Percentiles rank a stretch among this genome's conserved stretches.
Conservation (phyloP, 192 early-diverging fungal genomes). For the Phycomyces blakesleeanus region DNA sequence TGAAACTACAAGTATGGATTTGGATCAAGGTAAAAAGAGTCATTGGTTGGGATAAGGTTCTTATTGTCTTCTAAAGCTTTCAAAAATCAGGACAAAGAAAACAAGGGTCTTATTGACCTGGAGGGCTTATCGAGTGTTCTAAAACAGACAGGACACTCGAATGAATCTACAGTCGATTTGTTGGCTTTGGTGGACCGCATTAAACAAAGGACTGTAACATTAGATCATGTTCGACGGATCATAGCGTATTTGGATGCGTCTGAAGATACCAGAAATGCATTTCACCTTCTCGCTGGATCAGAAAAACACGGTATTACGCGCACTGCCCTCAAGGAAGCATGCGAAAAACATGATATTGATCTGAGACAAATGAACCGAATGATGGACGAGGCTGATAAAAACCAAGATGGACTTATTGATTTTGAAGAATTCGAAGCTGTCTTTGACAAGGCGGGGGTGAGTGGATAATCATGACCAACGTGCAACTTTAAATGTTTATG, state of each 20-base stretch:
- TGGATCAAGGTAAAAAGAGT: too few species aligned
- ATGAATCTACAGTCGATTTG: too few species aligned
- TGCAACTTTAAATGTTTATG: background rate
- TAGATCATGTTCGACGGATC: background rate
- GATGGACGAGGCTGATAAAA: slow-evolving; percentile 1
- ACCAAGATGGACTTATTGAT: slow-evolving; percentile 7
- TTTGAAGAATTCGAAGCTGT: slow-evolving; percentile 1
- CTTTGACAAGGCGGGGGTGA: background rate
- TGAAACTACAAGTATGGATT: too few species aligned
- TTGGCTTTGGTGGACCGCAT: too few species aligned
- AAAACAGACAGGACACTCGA: too few species aligned
- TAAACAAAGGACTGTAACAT: too few species aligned
- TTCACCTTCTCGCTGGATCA: background rate
- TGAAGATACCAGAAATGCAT: background rate
- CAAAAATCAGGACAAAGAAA: too few species aligned
- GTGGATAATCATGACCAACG: background rate
- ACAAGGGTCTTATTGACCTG: too few species aligned
- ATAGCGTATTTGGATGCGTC: background rate
- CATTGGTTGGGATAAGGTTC: too few species aligned
- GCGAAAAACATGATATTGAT: background rate
- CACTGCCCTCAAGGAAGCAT: background rate
- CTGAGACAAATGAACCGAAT: background rate
- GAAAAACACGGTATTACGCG: background rate
- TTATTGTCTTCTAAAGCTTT: too few species aligned
- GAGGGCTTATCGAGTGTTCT: too few species aligned